A percentile compares a stretch with the other conserved stretches of the same genome.
Conservation (phyloP, 169 alveolate genomes). For the Plasmodium vinckei region DNA sequence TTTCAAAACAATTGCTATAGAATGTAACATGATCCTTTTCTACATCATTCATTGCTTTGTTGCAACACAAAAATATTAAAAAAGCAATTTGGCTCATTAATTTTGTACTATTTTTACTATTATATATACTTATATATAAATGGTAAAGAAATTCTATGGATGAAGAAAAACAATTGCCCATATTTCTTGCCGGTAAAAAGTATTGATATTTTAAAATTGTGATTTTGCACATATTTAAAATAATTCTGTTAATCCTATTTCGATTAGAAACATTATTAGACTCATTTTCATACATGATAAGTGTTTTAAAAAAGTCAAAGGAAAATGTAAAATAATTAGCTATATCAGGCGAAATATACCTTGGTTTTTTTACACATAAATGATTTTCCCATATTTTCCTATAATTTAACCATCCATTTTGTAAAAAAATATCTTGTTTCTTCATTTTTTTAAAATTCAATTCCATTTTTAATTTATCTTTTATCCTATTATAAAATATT, state of each 20-base stretch:
- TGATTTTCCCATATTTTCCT: background rate
- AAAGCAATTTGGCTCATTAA: conserved; percentile 7
- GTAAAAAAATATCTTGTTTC: background rate
- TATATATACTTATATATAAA: conserved; percentile 27
- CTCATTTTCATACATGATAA: conserved; percentile 13
- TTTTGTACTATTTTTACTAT: conserved; percentile 16
- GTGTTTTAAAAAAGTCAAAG: conserved; percentile 34
- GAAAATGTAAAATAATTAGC: conserved; percentile 38
- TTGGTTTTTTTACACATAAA: background rate
- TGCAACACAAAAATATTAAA: conserved; percentile 19
- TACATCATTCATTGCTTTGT: conserved; percentile 25
- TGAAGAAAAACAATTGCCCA: conserved; percentile 37
- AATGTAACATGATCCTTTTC: conserved; percentile 22
- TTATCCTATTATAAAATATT: conserved; percentile 21
- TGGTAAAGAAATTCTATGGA: conserved; percentile 30
- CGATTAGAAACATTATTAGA: background rate
- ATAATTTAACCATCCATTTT: conserved; percentile 1
- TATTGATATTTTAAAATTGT: conserved; percentile 21
- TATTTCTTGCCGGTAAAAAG: conserved; percentile 32
- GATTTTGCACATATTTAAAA: conserved; percentile 44
- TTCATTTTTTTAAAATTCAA: conserved; percentile 9
- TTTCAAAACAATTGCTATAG: background rate
- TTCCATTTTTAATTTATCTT: conserved; percentile 27
- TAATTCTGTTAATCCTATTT: conserved; percentile 10
- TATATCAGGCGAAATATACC: conserved; percentile 16